These are phyloP conservation scores for Cupressus sempervirens DNA, from an alignment of 75 land plant species.

Conservation along the genomic window DNA sequence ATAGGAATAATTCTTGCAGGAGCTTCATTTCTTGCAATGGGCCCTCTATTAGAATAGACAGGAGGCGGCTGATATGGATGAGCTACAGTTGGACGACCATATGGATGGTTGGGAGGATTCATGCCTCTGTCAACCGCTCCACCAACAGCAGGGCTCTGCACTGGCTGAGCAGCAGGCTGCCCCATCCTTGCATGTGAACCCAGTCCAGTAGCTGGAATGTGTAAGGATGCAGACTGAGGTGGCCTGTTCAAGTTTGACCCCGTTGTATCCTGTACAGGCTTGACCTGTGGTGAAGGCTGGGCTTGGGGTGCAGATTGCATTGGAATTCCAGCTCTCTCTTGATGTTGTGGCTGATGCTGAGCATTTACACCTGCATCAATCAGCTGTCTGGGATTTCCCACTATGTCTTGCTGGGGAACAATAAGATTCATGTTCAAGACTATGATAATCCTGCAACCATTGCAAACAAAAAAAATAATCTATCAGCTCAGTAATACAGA, in stretches of 20 bases:
- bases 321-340: conserved; percentile 26
- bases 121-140: conserved; percentile 15
- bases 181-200: conserved; percentile 7
- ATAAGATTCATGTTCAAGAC: conserved; percentile 66
- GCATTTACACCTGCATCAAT: conserved; percentile 6
- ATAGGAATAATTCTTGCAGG: conserved; percentile 84
- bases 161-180: not conserved
- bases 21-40: conserved; percentile 83
- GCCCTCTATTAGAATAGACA: conserved; percentile 69
- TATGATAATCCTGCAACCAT: conserved; percentile 70
- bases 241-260: conserved; percentile 17
- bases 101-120: conserved; percentile 24
- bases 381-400: conserved; percentile 69
- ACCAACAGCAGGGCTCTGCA: conserved; percentile 4
- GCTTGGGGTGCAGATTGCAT: conserved; percentile 16
- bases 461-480: not conserved
- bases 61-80: conserved; percentile 64
- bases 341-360: conserved; percentile 25
- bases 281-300: conserved; percentile 15
- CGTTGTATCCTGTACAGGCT: conserved; percentile 12
- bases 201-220: conserved; percentile 3
- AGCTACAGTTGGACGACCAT: conserved; percentile 41
- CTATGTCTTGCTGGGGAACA: conserved; percentile 40
- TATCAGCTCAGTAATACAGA: not conserved
- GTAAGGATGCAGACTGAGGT: conserved; percentile 2